phyloP scores from a whole-genome alignment of 306 rosid species.

The Mimosa bimucronata region DNA sequence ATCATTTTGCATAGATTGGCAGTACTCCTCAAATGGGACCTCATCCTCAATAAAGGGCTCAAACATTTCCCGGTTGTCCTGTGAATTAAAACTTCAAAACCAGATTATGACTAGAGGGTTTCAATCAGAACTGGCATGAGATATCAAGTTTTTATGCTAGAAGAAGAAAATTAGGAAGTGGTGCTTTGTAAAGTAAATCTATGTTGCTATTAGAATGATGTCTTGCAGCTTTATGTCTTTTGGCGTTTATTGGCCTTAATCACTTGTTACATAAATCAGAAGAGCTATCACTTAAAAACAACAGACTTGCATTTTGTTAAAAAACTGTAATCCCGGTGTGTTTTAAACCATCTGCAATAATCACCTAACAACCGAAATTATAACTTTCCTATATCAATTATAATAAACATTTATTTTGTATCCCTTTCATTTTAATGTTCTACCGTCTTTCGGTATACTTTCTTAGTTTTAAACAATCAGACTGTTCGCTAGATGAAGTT shows the following conservation, averaged over 20 bases:
- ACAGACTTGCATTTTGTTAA: background rate
- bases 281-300: slow-evolving; percentile 21
- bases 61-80: slow-evolving; percentile 74
- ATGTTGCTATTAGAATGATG: background rate
- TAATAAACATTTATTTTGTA: background rate
- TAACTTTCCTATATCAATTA: background rate
- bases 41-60: slow-evolving; percentile 94
- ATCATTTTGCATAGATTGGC: slow-evolving; percentile 76
- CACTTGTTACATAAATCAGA: background rate
- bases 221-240: background rate
- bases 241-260: background rate
- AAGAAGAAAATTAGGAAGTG: background rate
- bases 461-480: slow-evolving; percentile 8
- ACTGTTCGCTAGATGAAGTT: slow-evolving; percentile 2
- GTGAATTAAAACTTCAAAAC: slow-evolving; percentile 48
- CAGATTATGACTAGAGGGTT: slow-evolving; percentile 38
- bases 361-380: background rate
- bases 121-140: slow-evolving; percentile 20
- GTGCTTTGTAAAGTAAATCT: slow-evolving; percentile 2
- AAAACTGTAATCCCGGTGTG: background rate
- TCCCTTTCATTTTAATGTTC: slow-evolving; percentile 13
- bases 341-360: background rate
- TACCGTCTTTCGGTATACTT: slow-evolving; percentile 12
- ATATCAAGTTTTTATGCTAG: slow-evolving; percentile 26
- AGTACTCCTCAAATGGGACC: slow-evolving; percentile 77